Conservation (phyloP, 2,329 filamentous ascomycete species). For the Zasmidium citrigriseum region DNA sequence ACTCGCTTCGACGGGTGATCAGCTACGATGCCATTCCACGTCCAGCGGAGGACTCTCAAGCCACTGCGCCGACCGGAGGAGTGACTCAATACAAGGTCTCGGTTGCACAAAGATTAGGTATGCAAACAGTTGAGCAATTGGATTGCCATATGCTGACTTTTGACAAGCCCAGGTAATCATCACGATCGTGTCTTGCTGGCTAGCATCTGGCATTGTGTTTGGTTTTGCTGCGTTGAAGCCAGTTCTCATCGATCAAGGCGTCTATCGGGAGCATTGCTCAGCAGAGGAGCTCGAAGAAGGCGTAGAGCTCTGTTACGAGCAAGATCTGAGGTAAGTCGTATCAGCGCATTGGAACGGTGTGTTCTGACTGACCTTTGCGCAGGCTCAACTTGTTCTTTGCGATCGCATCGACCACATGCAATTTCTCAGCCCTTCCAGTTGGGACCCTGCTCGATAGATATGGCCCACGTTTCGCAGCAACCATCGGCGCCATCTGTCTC, state of each 20-base stretch:
- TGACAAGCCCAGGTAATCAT: constrained; percentile 65
- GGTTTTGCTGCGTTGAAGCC: constrained; percentile 84
- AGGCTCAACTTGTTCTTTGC: constrained; percentile 89
- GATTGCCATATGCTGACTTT: background rate
- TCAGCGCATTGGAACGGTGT: background rate
- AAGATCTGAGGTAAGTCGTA: constrained; percentile 49
- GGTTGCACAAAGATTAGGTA: constrained; percentile 35
- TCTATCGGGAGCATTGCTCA: constrained; percentile 67
- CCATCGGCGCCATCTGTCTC: constrained; percentile 70
- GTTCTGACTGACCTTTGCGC: constrained; percentile 15
- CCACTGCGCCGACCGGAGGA: constrained; percentile 41
- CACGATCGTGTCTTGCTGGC: constrained; percentile 71
- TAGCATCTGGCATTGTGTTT: constrained; percentile 78
- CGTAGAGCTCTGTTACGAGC: constrained; percentile 57
- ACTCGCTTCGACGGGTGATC: constrained; percentile 40
- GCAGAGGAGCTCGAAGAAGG: constrained; percentile 50
- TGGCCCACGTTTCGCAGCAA: constrained; percentile 74
- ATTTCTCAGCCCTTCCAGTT: constrained; percentile 80
- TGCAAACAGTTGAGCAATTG: constrained; percentile 3
- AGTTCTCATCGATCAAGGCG: constrained; percentile 70
- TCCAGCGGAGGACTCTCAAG: constrained; percentile 37
- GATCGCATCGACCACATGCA: constrained; percentile 81
- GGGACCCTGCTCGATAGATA: constrained; percentile 82
- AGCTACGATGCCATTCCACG: constrained; percentile 52
- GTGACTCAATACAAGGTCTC: constrained; percentile 54